Base-by-base conservation (phyloP, 2,329 filamentous ascomycete genomes). In the Sclerotinia nivalis region DNA sequence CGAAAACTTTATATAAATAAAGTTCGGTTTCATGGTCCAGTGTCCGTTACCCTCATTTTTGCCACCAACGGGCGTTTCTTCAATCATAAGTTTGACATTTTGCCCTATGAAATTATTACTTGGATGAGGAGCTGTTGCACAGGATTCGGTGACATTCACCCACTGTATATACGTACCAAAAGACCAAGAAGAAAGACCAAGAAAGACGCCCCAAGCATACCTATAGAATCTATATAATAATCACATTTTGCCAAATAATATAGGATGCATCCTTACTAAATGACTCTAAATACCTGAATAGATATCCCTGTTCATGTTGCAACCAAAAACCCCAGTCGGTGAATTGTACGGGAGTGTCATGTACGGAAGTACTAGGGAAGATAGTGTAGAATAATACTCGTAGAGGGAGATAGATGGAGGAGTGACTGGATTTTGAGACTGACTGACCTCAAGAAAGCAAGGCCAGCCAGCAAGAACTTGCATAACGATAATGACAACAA, bases 1-100 rank as follows among this genome's bases (percentile, higher is more conserved):
- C 12, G 60, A 52, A 55, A 65, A 50, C 47, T 54, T 54, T 55
- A 52, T 62, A 62, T 66, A 43, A 65, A 66, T 55, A 66, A 66
- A 55, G 62, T 52, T 66, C 43, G 15, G 49, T 64, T 64, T 64
- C 40, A 28, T 28, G 49, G 31, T 31, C 34, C 25, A 37, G 47
- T 43, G 22, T 47, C n/a, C 18, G 34, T 55, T 54, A 43, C 34
- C 45, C 43, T 49, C 31, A 49, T 50, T 50, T 62, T 62, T 60
- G 58, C 58, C 58, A 60, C 58, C 58, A 60, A 25, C 34, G 43
- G 58, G 58, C 58, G 40, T 60, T 43, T 60, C 56, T 60, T 60
- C 56, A 43, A 60, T 60, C 13, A 60, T 43, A 13, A 59, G 34
- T n/a, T 56, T 56, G 54, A 37, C 15, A 34, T 40, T 25, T 25